Conservation (phyloP, 345 rosid species). For the Syzygium grande region DNA sequence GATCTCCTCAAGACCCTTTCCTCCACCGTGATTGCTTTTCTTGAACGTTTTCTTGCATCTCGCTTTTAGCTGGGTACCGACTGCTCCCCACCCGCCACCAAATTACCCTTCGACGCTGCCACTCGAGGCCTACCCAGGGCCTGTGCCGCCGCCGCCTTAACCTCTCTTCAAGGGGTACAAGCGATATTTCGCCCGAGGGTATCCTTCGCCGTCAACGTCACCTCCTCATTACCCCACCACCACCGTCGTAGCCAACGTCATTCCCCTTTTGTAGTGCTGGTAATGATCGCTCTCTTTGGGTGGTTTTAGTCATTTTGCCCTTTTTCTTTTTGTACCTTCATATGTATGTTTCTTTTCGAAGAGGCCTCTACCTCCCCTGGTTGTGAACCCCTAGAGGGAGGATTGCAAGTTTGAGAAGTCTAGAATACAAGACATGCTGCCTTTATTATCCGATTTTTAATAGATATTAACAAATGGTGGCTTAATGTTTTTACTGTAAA, state of each 20-base stretch:
- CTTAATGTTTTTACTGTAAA: too few species aligned
- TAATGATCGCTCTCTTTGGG: neutral
- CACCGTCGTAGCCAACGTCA: constrained; percentile 31
- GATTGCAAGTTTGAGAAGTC: too few species aligned
- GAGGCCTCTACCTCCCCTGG: too few species aligned
- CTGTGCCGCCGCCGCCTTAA: constrained; percentile 10
- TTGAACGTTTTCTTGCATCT: neutral
- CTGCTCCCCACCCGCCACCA: constrained; percentile 48
- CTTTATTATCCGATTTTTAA: too few species aligned
- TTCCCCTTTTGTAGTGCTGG: constrained; percentile 73
- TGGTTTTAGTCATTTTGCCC: neutral
- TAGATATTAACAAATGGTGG: too few species aligned
- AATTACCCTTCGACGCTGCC: constrained; percentile 34
- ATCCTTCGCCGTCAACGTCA: constrained; percentile 29
- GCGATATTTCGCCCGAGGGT: constrained; percentile 63
- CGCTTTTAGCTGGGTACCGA: constrained; percentile 26
- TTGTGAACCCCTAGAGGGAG: too few species aligned
- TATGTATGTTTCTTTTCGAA: too few species aligned
- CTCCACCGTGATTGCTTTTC: neutral
- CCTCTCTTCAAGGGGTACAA: constrained; percentile 58
- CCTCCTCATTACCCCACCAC: constrained; percentile 39
- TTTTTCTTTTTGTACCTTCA: neutral
- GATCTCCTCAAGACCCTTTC: too few species aligned
- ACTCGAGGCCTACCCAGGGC: constrained; percentile 19
- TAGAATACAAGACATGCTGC: too few species aligned